Conservation (phyloP, 192 early-diverging fungal genomes). For the Gorgonomyces haynaldii region DNA sequence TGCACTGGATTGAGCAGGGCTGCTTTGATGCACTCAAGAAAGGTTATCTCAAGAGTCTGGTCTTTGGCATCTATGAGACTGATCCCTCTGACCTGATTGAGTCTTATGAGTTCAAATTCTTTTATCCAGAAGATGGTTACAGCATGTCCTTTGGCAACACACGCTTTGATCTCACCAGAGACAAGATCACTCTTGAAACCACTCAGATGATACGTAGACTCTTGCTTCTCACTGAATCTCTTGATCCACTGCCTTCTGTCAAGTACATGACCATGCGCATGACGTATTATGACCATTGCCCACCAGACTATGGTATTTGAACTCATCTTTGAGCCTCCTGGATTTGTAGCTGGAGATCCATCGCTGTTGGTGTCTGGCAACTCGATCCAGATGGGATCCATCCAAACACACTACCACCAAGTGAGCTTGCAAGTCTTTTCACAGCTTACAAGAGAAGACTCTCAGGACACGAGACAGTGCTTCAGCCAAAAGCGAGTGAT, state of each 20-base stretch:
- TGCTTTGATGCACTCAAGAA: not conserved
- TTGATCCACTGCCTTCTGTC: not conserved
- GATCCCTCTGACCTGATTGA: not conserved
- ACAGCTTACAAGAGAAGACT: too few species aligned
- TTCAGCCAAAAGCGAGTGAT: too few species aligned
- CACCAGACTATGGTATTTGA: not conserved
- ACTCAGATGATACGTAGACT: not conserved
- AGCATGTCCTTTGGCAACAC: not conserved
- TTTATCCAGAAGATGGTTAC: not conserved
- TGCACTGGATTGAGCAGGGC: not conserved
- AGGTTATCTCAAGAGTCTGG: not conserved
- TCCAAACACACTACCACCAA: too few species aligned
- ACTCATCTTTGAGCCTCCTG: not conserved
- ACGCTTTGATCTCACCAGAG: not conserved
- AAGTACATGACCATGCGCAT: not conserved
- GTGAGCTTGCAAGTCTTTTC: too few species aligned
- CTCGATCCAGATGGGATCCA: not conserved
- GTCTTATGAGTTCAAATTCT: not conserved
- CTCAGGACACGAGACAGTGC: too few species aligned
- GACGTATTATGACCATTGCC: not conserved
- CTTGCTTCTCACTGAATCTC: not conserved
- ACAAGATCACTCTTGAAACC: not conserved
- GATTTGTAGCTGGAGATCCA: too few species aligned
- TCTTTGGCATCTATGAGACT: not conserved
- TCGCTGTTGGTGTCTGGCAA: not conserved